Evolutionary conservation across 2,329 filamentous ascomycete genomes (phyloP).

Genomic region (Parastagonospora nodorum): DNA sequence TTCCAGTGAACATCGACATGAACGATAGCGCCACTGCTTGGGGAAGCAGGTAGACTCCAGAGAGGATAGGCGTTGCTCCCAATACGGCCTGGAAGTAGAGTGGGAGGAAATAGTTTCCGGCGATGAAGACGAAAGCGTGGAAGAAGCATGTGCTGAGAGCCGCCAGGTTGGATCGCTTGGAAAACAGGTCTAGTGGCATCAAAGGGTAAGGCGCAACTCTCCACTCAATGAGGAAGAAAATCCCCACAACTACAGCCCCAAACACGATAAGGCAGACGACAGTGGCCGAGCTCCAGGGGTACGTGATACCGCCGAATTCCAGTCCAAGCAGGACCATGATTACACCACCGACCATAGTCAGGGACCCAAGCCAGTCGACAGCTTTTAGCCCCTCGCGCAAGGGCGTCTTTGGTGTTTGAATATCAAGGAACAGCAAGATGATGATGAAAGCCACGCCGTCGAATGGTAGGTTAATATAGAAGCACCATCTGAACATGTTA

Average conservation of each 20-base stretch:
- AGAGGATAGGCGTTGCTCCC: constrained; percentile 69
- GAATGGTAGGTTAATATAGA: constrained; percentile 68
- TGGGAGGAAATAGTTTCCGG: constrained; percentile 78
- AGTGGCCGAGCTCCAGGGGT: constrained; percentile 75
- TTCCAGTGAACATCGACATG: constrained; percentile 62
- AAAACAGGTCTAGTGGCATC: constrained; percentile 76
- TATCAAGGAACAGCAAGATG: constrained; percentile 64
- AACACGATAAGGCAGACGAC: constrained; percentile 81
- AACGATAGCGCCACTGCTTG: constrained; percentile 71
- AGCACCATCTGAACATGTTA: constrained; percentile 45
- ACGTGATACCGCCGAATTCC: constrained; percentile 77
- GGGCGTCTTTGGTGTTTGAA: constrained; percentile 70
- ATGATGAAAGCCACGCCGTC: constrained; percentile 64
- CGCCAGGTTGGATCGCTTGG: constrained; percentile 67
- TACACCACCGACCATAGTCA: constrained; percentile 74
- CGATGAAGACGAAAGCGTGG: constrained; percentile 79
- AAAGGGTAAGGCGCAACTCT: constrained; percentile 76
- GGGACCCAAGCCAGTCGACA: constrained; percentile 68
- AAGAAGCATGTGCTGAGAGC: constrained; percentile 70
- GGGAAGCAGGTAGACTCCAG: constrained; percentile 76
- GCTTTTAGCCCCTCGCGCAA: constrained; percentile 65
- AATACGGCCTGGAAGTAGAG: constrained; percentile 83
- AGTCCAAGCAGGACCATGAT: constrained; percentile 87
- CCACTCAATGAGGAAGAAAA: constrained; percentile 77
- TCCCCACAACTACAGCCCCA: constrained; percentile 63